Base-by-base conservation (phyloP, 2,329 filamentous ascomycete genomes). In the Zasmidium angulare region DNA sequence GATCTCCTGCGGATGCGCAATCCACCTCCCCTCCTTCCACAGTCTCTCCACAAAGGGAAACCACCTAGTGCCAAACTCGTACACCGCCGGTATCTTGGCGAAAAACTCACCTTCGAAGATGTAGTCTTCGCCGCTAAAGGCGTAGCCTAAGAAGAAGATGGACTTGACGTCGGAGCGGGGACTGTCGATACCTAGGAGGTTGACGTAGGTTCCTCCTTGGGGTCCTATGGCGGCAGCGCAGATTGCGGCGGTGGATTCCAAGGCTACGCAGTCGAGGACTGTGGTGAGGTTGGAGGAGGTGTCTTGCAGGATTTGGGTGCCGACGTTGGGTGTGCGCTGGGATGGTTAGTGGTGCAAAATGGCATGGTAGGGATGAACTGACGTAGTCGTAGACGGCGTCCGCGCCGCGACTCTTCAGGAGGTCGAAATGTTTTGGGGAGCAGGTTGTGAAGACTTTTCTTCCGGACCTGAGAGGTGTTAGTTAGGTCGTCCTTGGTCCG, bases 301-400 rank as follows among this genome's bases (percentile, higher is more conserved):
- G 21, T 68, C 71, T 46, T 71, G 65, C 23, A 74, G 73, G 68
- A 83, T 82, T 50, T 79, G 73, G 21, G 70, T 67, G 7, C 74
- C 73, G 21, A 73, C 72, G 22, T 72, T 31, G 14, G 53, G 53
- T n/a, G 50, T 36, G 3, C 59, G 58, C 61, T 63, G 48, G 26
- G 17, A 19, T 53, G 31, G 58, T 58, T 53, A 23, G 20, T 29
- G 14, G 19, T 23, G 19, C 11, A 29, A 21, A 14, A 51, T 23
- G 14, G 12, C 1, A 46, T 6, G n/a, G 22, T 24, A 22, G 29
- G 10, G 31, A 17, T 24, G 9, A 6, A 40, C 56, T 7, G 50
- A 61, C 72, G 72, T 83, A 83, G 69, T 83, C 77, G 60, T 79
- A 80, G 19, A 75, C 75, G 19, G 69, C 67, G 58, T 77, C 72